Evolutionary conservation across 805 yeast species (phyloP), one percentile per base, ranked within the genome.

Genomic region (Saturnispora dispora): DNA sequence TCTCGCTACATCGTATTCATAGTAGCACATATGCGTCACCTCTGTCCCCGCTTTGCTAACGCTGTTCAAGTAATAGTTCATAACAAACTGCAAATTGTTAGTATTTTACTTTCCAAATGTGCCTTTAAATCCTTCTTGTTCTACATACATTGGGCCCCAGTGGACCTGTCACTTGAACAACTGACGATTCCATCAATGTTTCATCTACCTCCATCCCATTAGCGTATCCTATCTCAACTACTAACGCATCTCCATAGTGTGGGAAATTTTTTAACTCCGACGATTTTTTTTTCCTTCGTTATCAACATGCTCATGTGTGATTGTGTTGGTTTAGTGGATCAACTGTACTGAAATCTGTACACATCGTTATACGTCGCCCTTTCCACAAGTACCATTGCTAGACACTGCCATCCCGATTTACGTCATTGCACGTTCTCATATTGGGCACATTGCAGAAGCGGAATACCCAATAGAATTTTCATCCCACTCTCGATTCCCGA

Each of bases 61-160:
- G 25, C 46, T 46, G 7, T 17, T 25, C 25, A 58, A 47, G 27
- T 60, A 63, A 32, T 56, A 59, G 15, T 43, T 46, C 5, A 60
- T 55, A 2, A 52, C 53, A 43, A 60, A 51, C 63, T 61, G n/a
- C 18, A 17, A 15, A 9, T 11, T 27, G 32, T 15, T 27, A 25
- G 33, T 30, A 30, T 11, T 30, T 11, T 5, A 30, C 33, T 30
- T 13, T 30, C n/a, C 4, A 30, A 30, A 13, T 10, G 15, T 5
- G 33, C 33, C 2, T 30, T 13, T 30, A 2, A 13, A 13, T 13
- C 33, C 5, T 13, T 30, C 15, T 13, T 30, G 4, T 11, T 10
- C 15, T 30, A 30, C 33, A 30, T 30, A 30, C 33, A 13, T 30
- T 30, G 15, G 33, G 15, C 4, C 33, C 33, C 33, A 30, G 15